Percentiles rank a stretch among this genome's conserved stretches.
These are phyloP conservation scores for Pleurozium schreberi DNA, from an alignment of 225 moss, liverwort and hornwort species.

Conservation along the genomic window DNA sequence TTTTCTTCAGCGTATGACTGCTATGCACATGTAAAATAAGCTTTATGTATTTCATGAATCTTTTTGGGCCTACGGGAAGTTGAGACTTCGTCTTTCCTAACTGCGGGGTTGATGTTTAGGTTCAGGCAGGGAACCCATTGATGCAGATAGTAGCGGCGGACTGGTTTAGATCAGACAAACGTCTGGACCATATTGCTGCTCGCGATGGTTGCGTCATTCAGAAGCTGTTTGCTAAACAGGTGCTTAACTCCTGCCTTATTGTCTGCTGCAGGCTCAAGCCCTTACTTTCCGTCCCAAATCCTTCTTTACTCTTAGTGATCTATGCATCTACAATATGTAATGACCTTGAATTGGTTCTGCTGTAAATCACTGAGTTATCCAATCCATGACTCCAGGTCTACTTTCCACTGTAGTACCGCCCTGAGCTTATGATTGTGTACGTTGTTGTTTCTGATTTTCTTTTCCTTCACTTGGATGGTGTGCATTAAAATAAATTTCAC, in stretches of 20 bases:
- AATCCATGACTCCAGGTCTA: neutral
- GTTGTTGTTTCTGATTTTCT: neutral
- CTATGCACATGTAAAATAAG: neutral
- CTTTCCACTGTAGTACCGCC: neutral
- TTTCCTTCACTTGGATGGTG: neutral
- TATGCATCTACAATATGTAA: neutral
- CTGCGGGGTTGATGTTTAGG: slow-evolving; percentile 14
- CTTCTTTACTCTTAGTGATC: neutral
- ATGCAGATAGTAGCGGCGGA: slow-evolving; percentile 89
- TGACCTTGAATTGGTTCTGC: neutral
- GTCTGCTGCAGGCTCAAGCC: neutral
- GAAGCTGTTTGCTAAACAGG: slow-evolving; percentile 47
- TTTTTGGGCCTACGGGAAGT: neutral
- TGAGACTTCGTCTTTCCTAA: neutral
- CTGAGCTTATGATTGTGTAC: neutral
- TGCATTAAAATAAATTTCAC: neutral
- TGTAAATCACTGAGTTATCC: neutral
- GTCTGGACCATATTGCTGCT: slow-evolving; percentile 76
- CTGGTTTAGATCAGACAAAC: slow-evolving; percentile 77
- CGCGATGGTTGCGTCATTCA: slow-evolving; percentile 61
- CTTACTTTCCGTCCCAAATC: neutral
- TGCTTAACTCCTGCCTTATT: neutral
- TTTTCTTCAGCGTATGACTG: neutral
- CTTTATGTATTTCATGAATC: neutral
- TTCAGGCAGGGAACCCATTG: slow-evolving; percentile 62